Percentiles rank a stretch among this genome's conserved stretches.
These are phyloP conservation scores for Grosmannia huntii DNA, from an alignment of 2,329 filamentous ascomycete species.

Conservation along the genomic window DNA sequence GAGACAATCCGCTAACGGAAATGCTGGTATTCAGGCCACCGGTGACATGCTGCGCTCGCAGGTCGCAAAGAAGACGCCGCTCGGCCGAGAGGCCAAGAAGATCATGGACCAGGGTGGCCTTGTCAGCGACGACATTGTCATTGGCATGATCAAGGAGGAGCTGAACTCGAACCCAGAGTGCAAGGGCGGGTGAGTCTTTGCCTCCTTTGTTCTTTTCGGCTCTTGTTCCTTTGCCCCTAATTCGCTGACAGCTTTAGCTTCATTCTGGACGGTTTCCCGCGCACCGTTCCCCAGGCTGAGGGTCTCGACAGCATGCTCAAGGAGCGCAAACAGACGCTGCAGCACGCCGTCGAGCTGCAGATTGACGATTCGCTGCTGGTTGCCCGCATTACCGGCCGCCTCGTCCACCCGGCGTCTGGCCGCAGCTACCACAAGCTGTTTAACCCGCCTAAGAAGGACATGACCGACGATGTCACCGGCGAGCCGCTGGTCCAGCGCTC, in stretches of 20 bases:
- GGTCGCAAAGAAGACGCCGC: constrained; percentile 90
- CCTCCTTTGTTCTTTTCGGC: constrained; percentile 9
- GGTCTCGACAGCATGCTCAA: constrained; percentile 86
- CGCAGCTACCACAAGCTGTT: constrained; percentile 98
- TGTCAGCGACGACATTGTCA: constrained; percentile 97
- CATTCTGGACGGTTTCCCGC: constrained; percentile 97
- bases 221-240: background rate
- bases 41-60: constrained; percentile 98
- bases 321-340: constrained; percentile 66
- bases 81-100: constrained; percentile 97
- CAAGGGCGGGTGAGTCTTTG: constrained; percentile 67
- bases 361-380: constrained; percentile 93
- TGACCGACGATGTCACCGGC: constrained; percentile 95
- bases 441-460: constrained; percentile 87
- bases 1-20: background rate
- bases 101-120: constrained; percentile 98
- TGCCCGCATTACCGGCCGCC: constrained; percentile 87
- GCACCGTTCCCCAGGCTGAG: constrained; percentile 90
- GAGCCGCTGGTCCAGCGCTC: constrained; percentile 93
- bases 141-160: constrained; percentile 99
- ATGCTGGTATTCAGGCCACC: constrained; percentile 53
- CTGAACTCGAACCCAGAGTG: constrained; percentile 89
- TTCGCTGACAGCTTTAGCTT: constrained; percentile 46
- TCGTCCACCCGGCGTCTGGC: constrained; percentile 90
- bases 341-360: constrained; percentile 92